Percentiles rank a stretch among this genome's conserved stretches.
These are phyloP conservation scores for Wallacemonas collosoma DNA, from an alignment of 208 protist species.

Conservation along the genomic window DNA sequence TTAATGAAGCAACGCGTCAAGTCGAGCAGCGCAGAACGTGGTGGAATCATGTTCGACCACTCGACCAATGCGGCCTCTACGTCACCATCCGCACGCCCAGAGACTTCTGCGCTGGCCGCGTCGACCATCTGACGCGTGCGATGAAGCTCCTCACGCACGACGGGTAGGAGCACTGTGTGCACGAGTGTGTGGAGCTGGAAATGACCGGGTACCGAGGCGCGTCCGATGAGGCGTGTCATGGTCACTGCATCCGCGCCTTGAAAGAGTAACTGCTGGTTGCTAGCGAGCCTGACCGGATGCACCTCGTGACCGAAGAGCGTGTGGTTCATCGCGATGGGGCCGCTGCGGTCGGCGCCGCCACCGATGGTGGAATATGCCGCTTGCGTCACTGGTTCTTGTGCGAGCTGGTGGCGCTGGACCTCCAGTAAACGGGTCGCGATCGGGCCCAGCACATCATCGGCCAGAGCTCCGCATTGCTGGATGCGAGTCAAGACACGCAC, in stretches of 20 bases:
- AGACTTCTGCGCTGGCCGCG: not conserved
- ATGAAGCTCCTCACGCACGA: slow-evolving; percentile 37
- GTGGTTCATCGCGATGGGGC: slow-evolving; percentile 1
- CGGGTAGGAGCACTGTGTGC: slow-evolving; percentile 68
- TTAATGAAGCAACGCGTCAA: slow-evolving; percentile 44
- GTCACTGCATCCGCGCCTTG: slow-evolving; percentile 32
- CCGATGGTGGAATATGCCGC: not conserved
- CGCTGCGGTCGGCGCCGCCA: not conserved
- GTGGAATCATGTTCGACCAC: not conserved
- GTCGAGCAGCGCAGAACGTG: slow-evolving; percentile 33
- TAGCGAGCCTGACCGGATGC: not conserved
- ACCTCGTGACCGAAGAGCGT: slow-evolving; percentile 15
- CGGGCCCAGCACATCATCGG: slow-evolving; percentile 76
- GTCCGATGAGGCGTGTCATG: slow-evolving; percentile 59
- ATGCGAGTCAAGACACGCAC: slow-evolving; percentile 49
- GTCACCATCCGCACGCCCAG: not conserved
- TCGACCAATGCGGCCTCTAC: not conserved
- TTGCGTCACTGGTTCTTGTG: not conserved
- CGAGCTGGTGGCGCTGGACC: slow-evolving; percentile 2
- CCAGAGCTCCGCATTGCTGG: slow-evolving; percentile 61
- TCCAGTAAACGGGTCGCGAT: slow-evolving; percentile 38
- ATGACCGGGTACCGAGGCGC: slow-evolving; percentile 46
- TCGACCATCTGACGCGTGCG: not conserved
- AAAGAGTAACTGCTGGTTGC: slow-evolving; percentile 25
- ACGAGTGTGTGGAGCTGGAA: slow-evolving; percentile 75